Evolutionary conservation across 2,329 filamentous ascomycete species (phyloP).

Genomic region (Pseudocercospora pini-densiflorae): DNA sequence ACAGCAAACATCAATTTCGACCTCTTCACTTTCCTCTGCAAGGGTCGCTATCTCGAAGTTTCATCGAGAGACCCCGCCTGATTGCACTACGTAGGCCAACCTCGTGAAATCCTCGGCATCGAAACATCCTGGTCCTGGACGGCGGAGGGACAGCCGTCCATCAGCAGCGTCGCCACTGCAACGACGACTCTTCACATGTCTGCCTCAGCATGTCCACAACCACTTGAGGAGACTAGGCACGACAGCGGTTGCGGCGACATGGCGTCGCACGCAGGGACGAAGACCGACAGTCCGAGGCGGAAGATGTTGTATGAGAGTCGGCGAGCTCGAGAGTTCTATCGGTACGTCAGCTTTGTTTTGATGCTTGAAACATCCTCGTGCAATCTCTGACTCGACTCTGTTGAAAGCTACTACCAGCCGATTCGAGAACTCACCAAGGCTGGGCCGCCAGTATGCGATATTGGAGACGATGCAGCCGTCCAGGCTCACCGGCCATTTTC

Average conservation of each 20-base stretch:
- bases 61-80: not conserved
- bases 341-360: slow-evolving; percentile 18
- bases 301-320: slow-evolving; percentile 33
- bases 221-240: slow-evolving; percentile 2
- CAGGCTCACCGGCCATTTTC: slow-evolving; percentile 33
- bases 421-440: slow-evolving; percentile 33
- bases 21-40: not conserved
- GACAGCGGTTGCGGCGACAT: slow-evolving; percentile 14
- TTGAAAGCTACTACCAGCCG: slow-evolving; percentile 35
- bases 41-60: not conserved
- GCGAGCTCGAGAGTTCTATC: slow-evolving; percentile 40
- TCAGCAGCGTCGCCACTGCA: not conserved
- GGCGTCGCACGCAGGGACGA: slow-evolving; percentile 16
- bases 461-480: slow-evolving; percentile 29
- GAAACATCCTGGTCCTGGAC: not conserved
- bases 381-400: slow-evolving; percentile 3
- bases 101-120: slow-evolving; percentile 5
- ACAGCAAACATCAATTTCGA: too few species aligned
- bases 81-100: not conserved
- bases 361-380: not conserved
- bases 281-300: slow-evolving; percentile 17
- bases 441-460: slow-evolving; percentile 34
- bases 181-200: not conserved
- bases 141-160: not conserved
- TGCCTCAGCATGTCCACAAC: not conserved